Percentiles rank a stretch among this genome's conserved stretches.
Conservation (phyloP, 1,284 basidiomycete species). For the Microbotryomycetes sp. region DNA sequence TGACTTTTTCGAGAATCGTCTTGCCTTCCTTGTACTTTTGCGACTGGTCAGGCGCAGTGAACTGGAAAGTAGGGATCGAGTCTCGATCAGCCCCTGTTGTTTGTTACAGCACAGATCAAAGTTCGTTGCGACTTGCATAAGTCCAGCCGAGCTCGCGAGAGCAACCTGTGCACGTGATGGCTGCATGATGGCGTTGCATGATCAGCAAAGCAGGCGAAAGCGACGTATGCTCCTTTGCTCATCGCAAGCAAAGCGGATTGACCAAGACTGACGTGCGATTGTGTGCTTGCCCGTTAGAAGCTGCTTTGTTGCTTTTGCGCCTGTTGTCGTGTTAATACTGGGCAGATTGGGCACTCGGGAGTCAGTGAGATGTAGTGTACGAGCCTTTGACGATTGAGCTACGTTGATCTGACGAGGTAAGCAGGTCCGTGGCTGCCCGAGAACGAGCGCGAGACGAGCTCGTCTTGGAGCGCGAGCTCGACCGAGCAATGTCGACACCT, state of each 20-base stretch:
- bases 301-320: slow-evolving; percentile 4
- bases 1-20: not conserved
- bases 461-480: slow-evolving; percentile 15
- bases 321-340: slow-evolving; percentile 12
- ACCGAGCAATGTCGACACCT: slow-evolving; percentile 15
- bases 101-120: too few species aligned
- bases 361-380: not conserved
- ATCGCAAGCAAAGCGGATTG: not conserved
- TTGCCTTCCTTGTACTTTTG: not conserved
- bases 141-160: slow-evolving; percentile 22
- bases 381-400: not conserved
- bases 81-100: too few species aligned
- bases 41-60: not conserved
- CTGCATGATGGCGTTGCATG: not conserved
- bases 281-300: slow-evolving; percentile 16
- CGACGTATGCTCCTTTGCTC: not conserved
- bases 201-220: too few species aligned
- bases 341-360: not conserved
- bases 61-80: not conserved
- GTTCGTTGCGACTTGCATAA: slow-evolving; percentile 14
- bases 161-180: slow-evolving; percentile 8
- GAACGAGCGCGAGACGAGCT: slow-evolving; percentile 18
- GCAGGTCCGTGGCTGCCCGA: slow-evolving; percentile 12
- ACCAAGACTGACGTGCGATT: slow-evolving; percentile 8
- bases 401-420: slow-evolving; percentile 11